Evolutionary conservation across 768 basidiomycete genomes (phyloP), one percentile per base, ranked within the genome.

Genomic region (Rhizopogon vesiculosus): DNA sequence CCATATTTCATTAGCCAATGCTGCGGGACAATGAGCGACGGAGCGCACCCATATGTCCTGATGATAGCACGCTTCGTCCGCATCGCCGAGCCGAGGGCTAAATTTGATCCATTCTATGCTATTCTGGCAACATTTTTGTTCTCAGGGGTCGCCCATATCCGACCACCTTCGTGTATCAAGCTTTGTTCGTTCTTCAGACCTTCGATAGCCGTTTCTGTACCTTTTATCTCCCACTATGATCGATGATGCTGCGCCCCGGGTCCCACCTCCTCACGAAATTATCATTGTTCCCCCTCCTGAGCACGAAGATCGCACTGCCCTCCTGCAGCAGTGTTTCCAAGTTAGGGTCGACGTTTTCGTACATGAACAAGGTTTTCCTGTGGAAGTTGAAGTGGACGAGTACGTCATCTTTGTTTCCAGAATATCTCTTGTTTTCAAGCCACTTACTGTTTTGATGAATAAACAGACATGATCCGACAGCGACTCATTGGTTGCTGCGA

Each of bases 301-400:
- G 44, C 68, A 75, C 56, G 45, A 60, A 3, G 67, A 62, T 45
- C 76, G 76, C 25, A 71, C 75, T 51, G 66, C 68, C 56, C 80
- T 89, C 55, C 72, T 78, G 9, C 77, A 86, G 63, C 82, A 88
- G 63, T 92, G 89, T 71, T 79, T 81, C 70, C 72, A 79, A 61
- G 75, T 91, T 51, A 72, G 74, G 64, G 72, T 73, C 59, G 68
- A 66, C 64, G 82, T 80, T 55, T 81, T 80, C 67, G 69, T 75
- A 60, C 72, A 72, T 57, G 78, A 80, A 60, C 80, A 85, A 63
- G 74, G 75, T 41, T 93, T 92, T 63, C 78, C 88, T 44, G 71
- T 87, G 19, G 88, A 91, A 49, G 76, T 75, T 7, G 91, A 94
- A 70, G 75, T 87, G 61, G 91, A 93, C 70, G 77, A 81, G 90